phyloP scores from a whole-genome alignment of 371 early-diverging fungal genomes.

The Mucor piriformis region DNA sequence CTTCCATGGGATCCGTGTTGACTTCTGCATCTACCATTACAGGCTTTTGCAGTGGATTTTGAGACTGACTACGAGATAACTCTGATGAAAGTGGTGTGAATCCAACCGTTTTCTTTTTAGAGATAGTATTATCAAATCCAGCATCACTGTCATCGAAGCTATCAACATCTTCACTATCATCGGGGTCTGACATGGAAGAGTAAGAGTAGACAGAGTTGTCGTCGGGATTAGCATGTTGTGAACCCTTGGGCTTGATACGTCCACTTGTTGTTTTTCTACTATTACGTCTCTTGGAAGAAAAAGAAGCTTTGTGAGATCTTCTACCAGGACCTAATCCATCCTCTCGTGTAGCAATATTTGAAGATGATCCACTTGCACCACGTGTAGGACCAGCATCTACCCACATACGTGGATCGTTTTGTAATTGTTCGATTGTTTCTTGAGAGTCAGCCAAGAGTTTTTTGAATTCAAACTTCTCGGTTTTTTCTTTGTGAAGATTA shows the following conservation, averaged over 20 bases:
- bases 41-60: slow-evolving; percentile 23
- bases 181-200: slow-evolving; percentile 32
- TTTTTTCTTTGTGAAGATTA: slow-evolving; percentile 49
- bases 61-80: slow-evolving; percentile 32
- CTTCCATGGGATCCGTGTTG: slow-evolving; percentile 20
- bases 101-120: slow-evolving; percentile 7
- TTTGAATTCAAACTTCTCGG: slow-evolving; percentile 64
- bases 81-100: slow-evolving; percentile 23
- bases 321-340: slow-evolving; percentile 9
- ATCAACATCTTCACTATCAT: slow-evolving; percentile 29
- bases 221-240: slow-evolving; percentile 7
- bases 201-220: slow-evolving; percentile 25
- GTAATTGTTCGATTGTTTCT: slow-evolving; percentile 63
- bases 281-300: slow-evolving; percentile 10
- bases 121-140: not conserved
- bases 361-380: not conserved
- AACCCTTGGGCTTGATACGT: slow-evolving; percentile 1
- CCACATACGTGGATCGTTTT: slow-evolving; percentile 58
- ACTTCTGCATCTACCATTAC: slow-evolving; percentile 21
- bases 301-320: slow-evolving; percentile 16
- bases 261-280: not conserved
- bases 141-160: slow-evolving; percentile 23
- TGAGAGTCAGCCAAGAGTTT: slow-evolving; percentile 65
- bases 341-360: not conserved
- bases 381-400: slow-evolving; percentile 33